phyloP scores from a whole-genome alignment of 1,139 yeast species.

The Taiozyma sp. region DNA sequence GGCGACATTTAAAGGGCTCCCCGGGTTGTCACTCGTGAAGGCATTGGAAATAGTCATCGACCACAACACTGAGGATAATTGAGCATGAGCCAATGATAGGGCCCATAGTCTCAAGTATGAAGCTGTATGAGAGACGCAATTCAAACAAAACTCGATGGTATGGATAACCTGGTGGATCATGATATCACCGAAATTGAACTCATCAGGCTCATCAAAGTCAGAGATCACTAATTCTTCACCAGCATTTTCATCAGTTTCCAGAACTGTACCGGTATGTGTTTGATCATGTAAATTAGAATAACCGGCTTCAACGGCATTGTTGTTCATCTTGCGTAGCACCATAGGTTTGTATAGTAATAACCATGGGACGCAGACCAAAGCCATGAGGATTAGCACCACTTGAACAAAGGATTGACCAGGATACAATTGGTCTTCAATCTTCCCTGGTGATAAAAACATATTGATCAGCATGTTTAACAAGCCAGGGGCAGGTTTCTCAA shows the following conservation, averaged over 20 bases:
- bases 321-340: slow-evolving; percentile 31
- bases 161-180: slow-evolving; percentile 98
- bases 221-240: slow-evolving; percentile 21
- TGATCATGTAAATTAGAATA: slow-evolving; percentile 26
- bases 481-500: slow-evolving; percentile 71
- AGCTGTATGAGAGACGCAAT: slow-evolving; percentile 97
- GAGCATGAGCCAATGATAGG: slow-evolving; percentile 96
- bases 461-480: slow-evolving; percentile 75
- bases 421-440: slow-evolving; percentile 61
- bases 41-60: slow-evolving; percentile 66
- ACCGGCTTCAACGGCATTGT: slow-evolving; percentile 13
- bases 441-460: slow-evolving; percentile 79
- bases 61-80: slow-evolving; percentile 94
- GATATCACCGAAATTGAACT: slow-evolving; percentile 75
- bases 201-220: slow-evolving; percentile 26
- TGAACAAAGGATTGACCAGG: slow-evolving; percentile 62
- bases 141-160: slow-evolving; percentile 95
- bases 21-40: slow-evolving; percentile 37
- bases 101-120: slow-evolving; percentile 98
- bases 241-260: slow-evolving; percentile 26
- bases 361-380: slow-evolving; percentile 76
- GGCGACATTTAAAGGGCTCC: slow-evolving; percentile 28
- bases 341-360: slow-evolving; percentile 66
- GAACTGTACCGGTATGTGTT: slow-evolving; percentile 31
- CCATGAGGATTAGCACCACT: slow-evolving; percentile 51